Conservation (phyloP, 129 eudicot species). For the Chrysanthemum seticuspe region DNA sequence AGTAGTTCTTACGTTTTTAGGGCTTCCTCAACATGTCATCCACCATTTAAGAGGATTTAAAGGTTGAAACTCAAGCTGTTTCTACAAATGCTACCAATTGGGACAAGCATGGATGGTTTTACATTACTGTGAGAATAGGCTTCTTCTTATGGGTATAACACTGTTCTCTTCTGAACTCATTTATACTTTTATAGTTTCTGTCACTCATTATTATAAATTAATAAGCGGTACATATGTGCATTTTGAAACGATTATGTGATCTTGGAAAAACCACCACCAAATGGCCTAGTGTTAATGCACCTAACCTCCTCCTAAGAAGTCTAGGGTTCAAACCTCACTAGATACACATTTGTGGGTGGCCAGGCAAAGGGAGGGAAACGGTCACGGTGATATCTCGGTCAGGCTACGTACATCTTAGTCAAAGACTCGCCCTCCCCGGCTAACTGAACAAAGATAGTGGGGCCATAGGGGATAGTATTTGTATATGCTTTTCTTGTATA, state of each 20-base stretch:
- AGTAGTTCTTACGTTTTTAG: slow-evolving; percentile 28
- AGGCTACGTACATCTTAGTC: too few species aligned
- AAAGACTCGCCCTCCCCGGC: too few species aligned
- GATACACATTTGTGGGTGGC: background rate
- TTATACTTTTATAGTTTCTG: slow-evolving; percentile 4
- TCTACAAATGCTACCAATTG: slow-evolving; percentile 39
- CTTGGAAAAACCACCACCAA: background rate
- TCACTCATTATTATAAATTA: slow-evolving; percentile 6
- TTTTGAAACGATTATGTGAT: slow-evolving; percentile 5
- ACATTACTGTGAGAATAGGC: slow-evolving; percentile 75
- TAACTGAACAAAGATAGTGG: too few species aligned
- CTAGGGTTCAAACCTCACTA: too few species aligned
- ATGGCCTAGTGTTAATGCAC: too few species aligned
- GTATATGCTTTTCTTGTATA: background rate
- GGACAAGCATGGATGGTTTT: slow-evolving; percentile 83
- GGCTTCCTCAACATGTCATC: slow-evolving; percentile 46
- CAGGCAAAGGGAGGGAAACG: too few species aligned
- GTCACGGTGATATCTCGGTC: too few species aligned
- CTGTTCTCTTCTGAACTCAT: slow-evolving; percentile 8
- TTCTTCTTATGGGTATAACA: slow-evolving; percentile 86
- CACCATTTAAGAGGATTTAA: slow-evolving; percentile 60
- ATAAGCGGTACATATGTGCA: background rate
- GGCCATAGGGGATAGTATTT: slow-evolving; percentile 1
- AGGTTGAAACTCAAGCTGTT: slow-evolving; percentile 44
- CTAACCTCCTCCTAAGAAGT: too few species aligned